Conservation (phyloP, 2,329 filamentous ascomycete genomes). For the Penicillium sp. region DNA sequence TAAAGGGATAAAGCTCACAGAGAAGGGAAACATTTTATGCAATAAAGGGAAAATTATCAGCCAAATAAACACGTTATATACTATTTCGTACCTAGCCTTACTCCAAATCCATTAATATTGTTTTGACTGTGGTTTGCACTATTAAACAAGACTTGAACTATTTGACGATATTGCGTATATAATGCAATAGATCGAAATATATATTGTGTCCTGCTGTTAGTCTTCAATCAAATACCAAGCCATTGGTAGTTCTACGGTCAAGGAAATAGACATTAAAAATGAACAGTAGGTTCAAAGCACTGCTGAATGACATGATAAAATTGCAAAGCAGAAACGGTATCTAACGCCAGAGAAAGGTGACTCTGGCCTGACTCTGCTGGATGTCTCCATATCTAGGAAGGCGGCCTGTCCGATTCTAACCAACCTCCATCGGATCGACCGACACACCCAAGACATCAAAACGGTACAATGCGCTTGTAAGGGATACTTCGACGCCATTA, state of each 20-base stretch:
- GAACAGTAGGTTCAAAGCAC: not conserved
- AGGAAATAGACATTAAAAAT: not conserved
- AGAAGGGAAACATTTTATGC: not conserved
- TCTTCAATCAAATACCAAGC: not conserved
- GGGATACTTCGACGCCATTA: fast-evolving
- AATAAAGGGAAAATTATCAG: not conserved
- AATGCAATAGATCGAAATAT: too few relatives aligned
- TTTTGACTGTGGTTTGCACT: not conserved
- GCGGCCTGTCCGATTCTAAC: not conserved
- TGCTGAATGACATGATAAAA: too few relatives aligned
- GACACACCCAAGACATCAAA: not conserved
- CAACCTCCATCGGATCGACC: not conserved
- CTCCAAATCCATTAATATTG: not conserved
- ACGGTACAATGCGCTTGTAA: too few relatives aligned
- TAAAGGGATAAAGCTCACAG: not conserved
- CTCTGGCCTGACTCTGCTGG: not conserved
- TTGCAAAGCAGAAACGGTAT: fast-evolving
- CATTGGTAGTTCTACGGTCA: too few relatives aligned
- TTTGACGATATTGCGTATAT: too few relatives aligned
- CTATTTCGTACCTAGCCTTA: not conserved
- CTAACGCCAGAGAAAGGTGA: too few relatives aligned
- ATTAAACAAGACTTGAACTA: not conserved
- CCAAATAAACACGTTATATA: not conserved
- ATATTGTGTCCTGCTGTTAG: too few relatives aligned
- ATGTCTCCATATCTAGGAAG: not conserved